A percentile compares a stretch with the other conserved stretches of the same genome.
phyloP scores from a whole-genome alignment of 768 basidiomycete species.

The Lentinus tigrinus region DNA sequence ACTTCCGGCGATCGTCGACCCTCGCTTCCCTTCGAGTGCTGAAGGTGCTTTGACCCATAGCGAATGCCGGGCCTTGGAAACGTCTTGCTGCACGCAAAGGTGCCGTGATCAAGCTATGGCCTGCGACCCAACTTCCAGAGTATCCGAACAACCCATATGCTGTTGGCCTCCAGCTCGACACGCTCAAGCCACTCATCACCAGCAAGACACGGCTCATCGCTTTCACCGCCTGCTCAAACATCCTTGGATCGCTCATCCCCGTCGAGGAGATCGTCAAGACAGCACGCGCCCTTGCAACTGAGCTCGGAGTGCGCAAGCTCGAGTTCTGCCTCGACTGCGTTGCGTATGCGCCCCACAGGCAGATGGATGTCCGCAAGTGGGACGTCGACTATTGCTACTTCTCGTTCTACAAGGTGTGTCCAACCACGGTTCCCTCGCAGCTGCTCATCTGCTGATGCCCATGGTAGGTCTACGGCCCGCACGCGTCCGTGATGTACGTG shows the following conservation, averaged over 20 bases:
- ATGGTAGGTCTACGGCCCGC: constrained; percentile 71
- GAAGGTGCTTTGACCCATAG: constrained; percentile 32
- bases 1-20: too few relatives aligned
- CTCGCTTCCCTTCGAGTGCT: neutral
- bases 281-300: constrained; percentile 48
- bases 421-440: neutral
- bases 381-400: constrained; percentile 74
- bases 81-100: constrained; percentile 60
- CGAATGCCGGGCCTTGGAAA: constrained; percentile 78
- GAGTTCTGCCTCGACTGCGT: constrained; percentile 77
- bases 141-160: constrained; percentile 62
- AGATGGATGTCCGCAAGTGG: constrained; percentile 73
- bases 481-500: constrained; percentile 65
- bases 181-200: constrained; percentile 62
- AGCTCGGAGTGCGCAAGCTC: constrained; percentile 55
- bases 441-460: neutral
- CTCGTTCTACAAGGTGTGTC: constrained; percentile 70
- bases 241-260: constrained; percentile 65
- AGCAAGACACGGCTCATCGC: constrained; percentile 70
- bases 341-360: constrained; percentile 73
- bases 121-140: constrained; percentile 37
- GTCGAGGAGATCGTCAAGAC: constrained; percentile 56
- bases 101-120: constrained; percentile 60
- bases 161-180: constrained; percentile 49
- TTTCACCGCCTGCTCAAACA: constrained; percentile 73